phyloP scores from a whole-genome alignment of 371 early-diverging fungal species.

The Umbelopsis sp. region DNA sequence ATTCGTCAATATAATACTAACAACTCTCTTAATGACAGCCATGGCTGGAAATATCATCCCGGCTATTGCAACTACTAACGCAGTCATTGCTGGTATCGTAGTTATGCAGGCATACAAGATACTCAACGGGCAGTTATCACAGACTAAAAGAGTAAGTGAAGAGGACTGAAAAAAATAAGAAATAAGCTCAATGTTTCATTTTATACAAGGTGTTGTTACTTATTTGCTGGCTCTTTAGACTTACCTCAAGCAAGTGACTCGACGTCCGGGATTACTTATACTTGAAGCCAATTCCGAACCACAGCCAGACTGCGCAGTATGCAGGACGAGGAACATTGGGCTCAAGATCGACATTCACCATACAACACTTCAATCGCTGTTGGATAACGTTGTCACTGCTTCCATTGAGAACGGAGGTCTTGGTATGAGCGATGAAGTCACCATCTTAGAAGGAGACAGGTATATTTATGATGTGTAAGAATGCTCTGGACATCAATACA shows the following conservation, averaged over 20 bases:
- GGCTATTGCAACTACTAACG: slow-evolving; percentile 99
- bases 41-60: slow-evolving; percentile 99
- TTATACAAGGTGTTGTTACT: not conserved
- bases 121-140: slow-evolving; percentile 53
- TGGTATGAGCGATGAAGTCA: slow-evolving; percentile 47
- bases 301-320: slow-evolving; percentile 64
- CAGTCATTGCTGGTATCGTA: slow-evolving; percentile 96
- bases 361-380: slow-evolving; percentile 57
- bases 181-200: not conserved
- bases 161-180: slow-evolving; percentile 18
- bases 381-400: slow-evolving; percentile 41
- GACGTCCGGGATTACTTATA: slow-evolving; percentile 52
- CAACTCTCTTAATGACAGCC: slow-evolving; percentile 51
- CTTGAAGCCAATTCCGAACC: slow-evolving; percentile 57
- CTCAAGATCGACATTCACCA: slow-evolving; percentile 48
- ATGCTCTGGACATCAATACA: too few relatives aligned
- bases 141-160: slow-evolving; percentile 57
- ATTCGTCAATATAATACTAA: not conserved
- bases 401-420: slow-evolving; percentile 49
- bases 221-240: slow-evolving; percentile 38
- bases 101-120: slow-evolving; percentile 86
- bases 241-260: slow-evolving; percentile 55
- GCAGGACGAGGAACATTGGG: slow-evolving; percentile 49
- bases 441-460: slow-evolving; percentile 63
- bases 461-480: slow-evolving; percentile 21